phyloP scores from a whole-genome alignment of 2,329 filamentous ascomycete species.

The Stagonosporopsis chrysanthemi region DNA sequence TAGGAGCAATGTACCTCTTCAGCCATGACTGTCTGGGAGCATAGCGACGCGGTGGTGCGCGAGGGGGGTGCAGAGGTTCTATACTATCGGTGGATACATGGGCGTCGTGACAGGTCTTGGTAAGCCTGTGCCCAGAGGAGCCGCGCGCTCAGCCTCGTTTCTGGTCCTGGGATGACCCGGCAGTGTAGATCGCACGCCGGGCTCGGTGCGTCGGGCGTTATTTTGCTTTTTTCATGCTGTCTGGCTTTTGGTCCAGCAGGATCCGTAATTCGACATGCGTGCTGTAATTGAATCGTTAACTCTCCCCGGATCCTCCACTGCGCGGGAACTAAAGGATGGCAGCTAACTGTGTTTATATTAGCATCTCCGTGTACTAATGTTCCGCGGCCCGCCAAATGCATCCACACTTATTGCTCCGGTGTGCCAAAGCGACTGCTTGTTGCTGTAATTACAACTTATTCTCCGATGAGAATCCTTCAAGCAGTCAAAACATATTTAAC shows the following conservation, averaged over 20 bases:
- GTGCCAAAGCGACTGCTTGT: too few relatives aligned
- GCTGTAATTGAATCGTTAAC: background rate
- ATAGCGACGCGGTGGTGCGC: slow-evolving; percentile 6
- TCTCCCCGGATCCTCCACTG: background rate
- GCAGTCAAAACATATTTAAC: too few relatives aligned
- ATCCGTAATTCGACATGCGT: background rate
- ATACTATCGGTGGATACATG: slow-evolving; percentile 11
- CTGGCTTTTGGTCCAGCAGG: background rate
- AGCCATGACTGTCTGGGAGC: slow-evolving; percentile 23
- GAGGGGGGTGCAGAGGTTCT: background rate
- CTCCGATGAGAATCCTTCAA: too few relatives aligned
- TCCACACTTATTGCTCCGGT: background rate
- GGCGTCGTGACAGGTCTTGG: slow-evolving; percentile 16
- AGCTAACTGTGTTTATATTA: background rate
- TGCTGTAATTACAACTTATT: too few relatives aligned
- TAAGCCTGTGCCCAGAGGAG: slow-evolving; percentile 18
- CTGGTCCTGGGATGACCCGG: slow-evolving; percentile 9
- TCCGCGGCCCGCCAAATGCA: background rate
- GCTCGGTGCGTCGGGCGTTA: background rate
- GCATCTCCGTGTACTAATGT: background rate
- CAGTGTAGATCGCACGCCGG: slow-evolving; percentile 22
- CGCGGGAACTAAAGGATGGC: background rate
- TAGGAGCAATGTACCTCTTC: slow-evolving; percentile 19
- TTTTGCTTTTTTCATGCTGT: background rate
- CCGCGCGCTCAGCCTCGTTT: slow-evolving; percentile 23